These are phyloP conservation scores for Oxyria digyna DNA, from an alignment of 148 eudicot genomes.

Conservation along the genomic window DNA sequence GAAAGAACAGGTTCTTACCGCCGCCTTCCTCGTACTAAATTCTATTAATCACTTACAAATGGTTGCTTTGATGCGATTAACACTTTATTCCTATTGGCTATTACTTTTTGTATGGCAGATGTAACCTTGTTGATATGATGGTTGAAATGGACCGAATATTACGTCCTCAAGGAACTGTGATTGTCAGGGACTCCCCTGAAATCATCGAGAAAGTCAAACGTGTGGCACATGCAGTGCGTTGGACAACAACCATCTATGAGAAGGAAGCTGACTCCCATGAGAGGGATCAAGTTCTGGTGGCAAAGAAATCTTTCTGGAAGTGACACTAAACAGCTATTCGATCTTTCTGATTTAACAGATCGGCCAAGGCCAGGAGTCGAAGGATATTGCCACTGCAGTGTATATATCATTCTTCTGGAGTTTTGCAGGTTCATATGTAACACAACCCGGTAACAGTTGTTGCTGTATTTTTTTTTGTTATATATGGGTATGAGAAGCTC, in stretches of 20 bases:
- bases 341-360: neutral
- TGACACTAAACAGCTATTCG: constrained; percentile 8
- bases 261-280: constrained; percentile 72
- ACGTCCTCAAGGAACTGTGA: too few relatives aligned
- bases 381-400: neutral
- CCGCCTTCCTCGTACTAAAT: neutral
- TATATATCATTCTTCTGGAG: neutral
- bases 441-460: neutral
- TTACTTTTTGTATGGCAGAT: constrained; percentile 21
- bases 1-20: constrained; percentile 34
- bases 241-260: constrained; percentile 51
- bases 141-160: too few relatives aligned
- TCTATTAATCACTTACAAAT: neutral
- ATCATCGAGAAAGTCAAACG: constrained; percentile 53
- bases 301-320: constrained; percentile 54
- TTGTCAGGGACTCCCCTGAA: constrained; percentile 66
- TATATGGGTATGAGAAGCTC: too few relatives aligned
- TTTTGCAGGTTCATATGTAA: neutral
- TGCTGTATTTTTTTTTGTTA: too few relatives aligned
- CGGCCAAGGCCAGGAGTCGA: neutral
- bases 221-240: constrained; percentile 55
- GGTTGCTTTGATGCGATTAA: neutral
- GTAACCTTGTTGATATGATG: too few relatives aligned
- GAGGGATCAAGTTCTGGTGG: constrained; percentile 63
- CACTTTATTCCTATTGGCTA: neutral